Evolutionary conservation across 768 basidiomycete species (phyloP), one percentile per base, ranked within the genome.

Genomic region (Leccinum subgranulosum): DNA sequence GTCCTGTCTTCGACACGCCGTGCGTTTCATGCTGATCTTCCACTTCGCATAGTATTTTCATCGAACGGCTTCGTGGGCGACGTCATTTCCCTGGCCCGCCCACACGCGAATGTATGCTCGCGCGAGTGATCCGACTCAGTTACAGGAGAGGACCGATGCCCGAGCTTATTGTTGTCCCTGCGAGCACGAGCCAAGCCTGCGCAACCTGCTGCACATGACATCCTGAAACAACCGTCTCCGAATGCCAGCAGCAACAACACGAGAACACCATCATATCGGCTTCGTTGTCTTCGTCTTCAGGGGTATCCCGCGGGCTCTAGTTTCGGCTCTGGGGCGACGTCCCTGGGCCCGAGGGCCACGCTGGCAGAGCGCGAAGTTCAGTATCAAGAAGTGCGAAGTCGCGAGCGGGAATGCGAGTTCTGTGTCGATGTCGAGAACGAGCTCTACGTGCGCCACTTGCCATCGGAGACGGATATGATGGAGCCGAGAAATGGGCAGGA

Each of bases 311-410:
- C 67, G 14, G 28, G 36, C 21, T 52, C 36, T 0, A 29, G 51
- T 36, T 0, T 8, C 6, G 19, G 53, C 1, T 55, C 57, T 6
- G 65, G 62, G 17, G 33, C 14, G 4, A 23, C 69, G 2, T 57
- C 66, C 12, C 59, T 66, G 0, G 58, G 63, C 15, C 61, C 66
- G 23, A 58, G 74, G 43, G 64, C 69, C 11, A 59, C 75, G 9
- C 73, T 88, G 3, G 79, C 83, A 33, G 86, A 88, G 55, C 81
- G 88, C 43, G 88, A 90, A 67, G 85, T 82, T 17, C 79, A 84
- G 53, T 92, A 92, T 68, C 81, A 85, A 55, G 87, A 84, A 19
- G 88, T 90, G 3, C 75, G 90, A 27, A 83, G 86, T 54, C 79
- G 90, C 21, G 91, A 25, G 21, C 7, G 41, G n/a, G 31, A 45